phyloP scores from a whole-genome alignment of 345 rosid species.

The Ailanthus altissimus region DNA sequence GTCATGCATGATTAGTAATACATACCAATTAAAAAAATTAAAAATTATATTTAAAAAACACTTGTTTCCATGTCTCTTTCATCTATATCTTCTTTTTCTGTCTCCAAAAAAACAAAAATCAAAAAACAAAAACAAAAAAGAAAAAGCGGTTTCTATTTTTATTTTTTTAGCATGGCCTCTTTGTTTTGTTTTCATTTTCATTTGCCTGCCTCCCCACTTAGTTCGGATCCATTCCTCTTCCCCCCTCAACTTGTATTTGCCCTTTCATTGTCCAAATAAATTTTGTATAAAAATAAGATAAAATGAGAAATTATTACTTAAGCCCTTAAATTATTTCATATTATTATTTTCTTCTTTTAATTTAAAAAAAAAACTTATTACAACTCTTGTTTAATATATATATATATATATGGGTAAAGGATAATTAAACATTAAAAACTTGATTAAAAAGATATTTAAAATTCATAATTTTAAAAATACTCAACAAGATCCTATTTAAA shows the following conservation, averaged over 20 bases:
- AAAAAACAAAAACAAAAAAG: background rate
- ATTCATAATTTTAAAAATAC: no score
- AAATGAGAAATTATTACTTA: no score
- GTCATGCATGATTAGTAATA: slow-evolving; percentile 1
- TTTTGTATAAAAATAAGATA: background rate
- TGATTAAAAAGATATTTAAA: no score
- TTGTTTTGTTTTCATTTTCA: slow-evolving; percentile 23
- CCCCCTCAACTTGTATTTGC: slow-evolving; percentile 16
- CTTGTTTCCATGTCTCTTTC: background rate
- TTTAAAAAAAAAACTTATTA: no score
- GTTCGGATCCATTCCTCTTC: slow-evolving; percentile 48
- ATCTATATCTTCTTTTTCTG: background rate
- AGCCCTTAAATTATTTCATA: no score
- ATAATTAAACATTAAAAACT: no score
- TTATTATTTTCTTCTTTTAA: no score
- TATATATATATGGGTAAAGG: no score
- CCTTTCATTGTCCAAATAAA: slow-evolving; percentile 31
- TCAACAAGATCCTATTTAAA: no score
- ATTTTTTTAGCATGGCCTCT: background rate
- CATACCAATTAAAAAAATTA: background rate
- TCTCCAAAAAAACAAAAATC: background rate
- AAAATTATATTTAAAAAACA: no score
- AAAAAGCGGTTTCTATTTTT: background rate
- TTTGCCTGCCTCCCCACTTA: slow-evolving; percentile 47
- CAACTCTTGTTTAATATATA: no score